Percentiles rank a stretch among this genome's conserved stretches.
These are phyloP conservation scores for Meyerozyma elateridarum DNA, from an alignment of 1,139 yeast species.

Conservation along the genomic window DNA sequence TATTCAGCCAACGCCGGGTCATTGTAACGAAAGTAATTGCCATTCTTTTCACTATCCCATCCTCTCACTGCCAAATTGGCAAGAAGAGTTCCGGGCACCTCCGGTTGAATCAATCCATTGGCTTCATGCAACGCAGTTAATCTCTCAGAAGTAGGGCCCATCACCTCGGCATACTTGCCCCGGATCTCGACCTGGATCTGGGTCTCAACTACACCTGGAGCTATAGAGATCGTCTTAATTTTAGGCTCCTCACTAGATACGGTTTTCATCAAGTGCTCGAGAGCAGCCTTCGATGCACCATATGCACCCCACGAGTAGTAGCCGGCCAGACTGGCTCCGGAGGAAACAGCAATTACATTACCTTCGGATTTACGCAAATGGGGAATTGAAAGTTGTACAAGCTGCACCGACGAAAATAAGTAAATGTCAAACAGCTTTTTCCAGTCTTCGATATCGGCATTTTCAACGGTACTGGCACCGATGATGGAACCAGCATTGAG, in stretches of 20 bases:
- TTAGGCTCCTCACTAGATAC: conserved; percentile 63
- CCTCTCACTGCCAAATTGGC: conserved; percentile 62
- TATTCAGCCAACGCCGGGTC: conserved; percentile 33
- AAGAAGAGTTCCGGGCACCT: conserved; percentile 64
- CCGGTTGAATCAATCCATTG: conserved; percentile 56
- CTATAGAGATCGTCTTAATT: conserved; percentile 61
- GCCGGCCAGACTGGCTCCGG: conserved; percentile 70
- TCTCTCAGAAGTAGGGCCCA: conserved; percentile 53
- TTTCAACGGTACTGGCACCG: conserved; percentile 62
- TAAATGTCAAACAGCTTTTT: conserved; percentile 66
- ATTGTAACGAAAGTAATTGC: conserved; percentile 58
- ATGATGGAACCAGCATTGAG: conserved; percentile 87
- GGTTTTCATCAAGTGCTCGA: conserved; percentile 67
- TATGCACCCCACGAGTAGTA: conserved; percentile 85
- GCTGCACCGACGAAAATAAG: conserved; percentile 67
- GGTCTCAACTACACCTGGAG: conserved; percentile 94
- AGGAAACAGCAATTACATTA: conserved; percentile 67
- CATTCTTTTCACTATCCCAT: conserved; percentile 51
- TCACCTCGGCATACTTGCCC: conserved; percentile 46
- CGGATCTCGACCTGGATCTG: conserved; percentile 79
- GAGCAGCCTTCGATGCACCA: conserved; percentile 85
- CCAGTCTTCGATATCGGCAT: conserved; percentile 54
- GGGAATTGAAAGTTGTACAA: conserved; percentile 57
- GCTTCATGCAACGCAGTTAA: conserved; percentile 57
- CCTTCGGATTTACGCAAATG: conserved; percentile 55